Evolutionary conservation across 129 eudicot species (phyloP).

Genomic region (Flaveria trinervia): DNA sequence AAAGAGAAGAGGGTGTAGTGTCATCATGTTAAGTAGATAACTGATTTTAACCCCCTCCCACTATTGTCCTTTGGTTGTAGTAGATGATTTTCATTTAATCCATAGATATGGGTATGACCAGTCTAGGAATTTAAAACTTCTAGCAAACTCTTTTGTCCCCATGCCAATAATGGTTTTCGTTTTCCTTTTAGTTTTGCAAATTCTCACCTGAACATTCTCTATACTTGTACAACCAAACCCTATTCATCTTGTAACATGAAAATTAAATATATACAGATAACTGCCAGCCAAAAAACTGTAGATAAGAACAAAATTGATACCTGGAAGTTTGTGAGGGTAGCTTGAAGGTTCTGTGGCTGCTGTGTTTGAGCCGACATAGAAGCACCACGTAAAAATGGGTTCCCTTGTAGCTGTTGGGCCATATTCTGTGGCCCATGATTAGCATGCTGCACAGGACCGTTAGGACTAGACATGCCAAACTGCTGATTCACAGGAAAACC

Average conservation of each 20-base stretch:
- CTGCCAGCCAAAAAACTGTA: neutral
- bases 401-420: constrained; percentile 44
- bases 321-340: constrained; percentile 43
- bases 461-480: constrained; percentile 32
- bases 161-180: neutral
- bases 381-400: constrained; percentile 27
- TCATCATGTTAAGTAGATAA: too few relatives aligned
- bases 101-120: neutral
- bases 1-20: too few relatives aligned
- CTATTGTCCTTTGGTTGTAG: too few relatives aligned
- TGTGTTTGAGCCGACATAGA: constrained; percentile 40
- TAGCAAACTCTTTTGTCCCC: constrained; percentile 2
- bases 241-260: constrained; percentile 2
- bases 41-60: neutral
- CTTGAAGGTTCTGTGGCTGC: constrained; percentile 31
- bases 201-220: neutral
- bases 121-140: neutral
- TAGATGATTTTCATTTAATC: too few relatives aligned
- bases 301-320: constrained; percentile 27
- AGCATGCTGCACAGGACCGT: constrained; percentile 33
- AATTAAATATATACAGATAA: neutral
- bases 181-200: neutral
- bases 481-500: constrained; percentile 45
- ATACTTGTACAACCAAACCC: neutral
- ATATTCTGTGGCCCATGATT: constrained; percentile 38